Conservation (phyloP, 371 early-diverging fungal genomes). For the Saksenaea oblongispora region DNA sequence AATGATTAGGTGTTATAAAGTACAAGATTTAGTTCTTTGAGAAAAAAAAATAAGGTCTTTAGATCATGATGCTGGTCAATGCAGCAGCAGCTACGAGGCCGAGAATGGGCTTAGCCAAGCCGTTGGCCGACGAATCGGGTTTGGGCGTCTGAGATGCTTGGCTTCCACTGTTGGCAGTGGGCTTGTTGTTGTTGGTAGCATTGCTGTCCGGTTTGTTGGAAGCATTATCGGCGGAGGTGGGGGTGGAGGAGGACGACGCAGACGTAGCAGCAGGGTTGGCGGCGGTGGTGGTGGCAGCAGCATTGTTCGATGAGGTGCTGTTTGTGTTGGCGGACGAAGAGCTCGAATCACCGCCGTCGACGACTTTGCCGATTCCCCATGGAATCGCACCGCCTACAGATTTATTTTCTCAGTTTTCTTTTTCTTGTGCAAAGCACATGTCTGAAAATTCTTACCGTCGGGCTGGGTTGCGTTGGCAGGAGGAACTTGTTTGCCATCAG, state of each 20-base stretch:
- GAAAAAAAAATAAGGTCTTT: not conserved
- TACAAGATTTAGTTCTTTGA: not conserved
- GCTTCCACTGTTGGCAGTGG: not conserved
- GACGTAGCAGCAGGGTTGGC: slow-evolving; percentile 6
- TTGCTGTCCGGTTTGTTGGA: not conserved
- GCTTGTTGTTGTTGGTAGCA: not conserved
- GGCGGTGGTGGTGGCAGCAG: not conserved
- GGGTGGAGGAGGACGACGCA: not conserved
- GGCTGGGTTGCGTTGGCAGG: slow-evolving; percentile 25
- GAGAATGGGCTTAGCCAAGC: not conserved
- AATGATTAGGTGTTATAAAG: not conserved
- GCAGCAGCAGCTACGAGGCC: slow-evolving; percentile 6
- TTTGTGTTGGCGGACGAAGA: not conserved
- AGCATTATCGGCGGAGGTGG: not conserved
- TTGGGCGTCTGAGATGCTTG: not conserved
- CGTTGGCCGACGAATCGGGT: not conserved
- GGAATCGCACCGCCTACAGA: slow-evolving; percentile 22
- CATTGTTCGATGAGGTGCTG: not conserved
- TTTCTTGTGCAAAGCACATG: not conserved
- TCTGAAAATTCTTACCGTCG: slow-evolving; percentile 10
- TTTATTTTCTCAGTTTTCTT: not conserved
- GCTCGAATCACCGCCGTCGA: slow-evolving; percentile 7
- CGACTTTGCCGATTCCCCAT: slow-evolving; percentile 27
- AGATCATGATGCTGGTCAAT: not conserved
- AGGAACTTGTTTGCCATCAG: slow-evolving; percentile 17